Conservation (phyloP, 2,329 filamentous ascomycete genomes). For the Epichloe sp. region DNA sequence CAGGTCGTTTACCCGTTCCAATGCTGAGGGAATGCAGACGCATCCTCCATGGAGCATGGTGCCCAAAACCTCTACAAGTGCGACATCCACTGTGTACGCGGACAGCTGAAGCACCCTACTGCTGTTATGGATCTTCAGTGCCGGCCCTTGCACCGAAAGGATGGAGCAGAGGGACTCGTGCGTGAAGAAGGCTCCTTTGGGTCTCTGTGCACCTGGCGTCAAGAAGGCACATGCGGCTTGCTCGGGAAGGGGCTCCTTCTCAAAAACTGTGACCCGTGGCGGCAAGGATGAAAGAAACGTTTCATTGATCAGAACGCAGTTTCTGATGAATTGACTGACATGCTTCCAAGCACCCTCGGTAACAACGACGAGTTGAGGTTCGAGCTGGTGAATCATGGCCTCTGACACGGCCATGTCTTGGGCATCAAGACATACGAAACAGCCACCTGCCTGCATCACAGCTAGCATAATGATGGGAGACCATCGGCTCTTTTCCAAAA, state of each 20-base stretch:
- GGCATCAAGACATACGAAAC: constrained; percentile 36
- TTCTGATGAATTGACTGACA: constrained; percentile 26
- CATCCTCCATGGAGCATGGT: constrained; percentile 43
- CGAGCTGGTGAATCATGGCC: constrained; percentile 29
- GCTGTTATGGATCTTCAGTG: constrained; percentile 32
- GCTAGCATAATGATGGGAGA: constrained; percentile 59
- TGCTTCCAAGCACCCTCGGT: constrained; percentile 28
- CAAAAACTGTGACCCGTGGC: constrained; percentile 16
- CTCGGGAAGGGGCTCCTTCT: constrained; percentile 24
- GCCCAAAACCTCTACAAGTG: constrained; percentile 37
- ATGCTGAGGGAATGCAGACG: constrained; percentile 41
- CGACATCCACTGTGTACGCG: constrained; percentile 39
- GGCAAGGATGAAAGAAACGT: constrained; percentile 24
- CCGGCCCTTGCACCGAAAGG: constrained; percentile 35
- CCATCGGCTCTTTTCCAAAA: constrained; percentile 56
- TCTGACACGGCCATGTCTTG: constrained; percentile 28
- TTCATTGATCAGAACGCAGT: constrained; percentile 29
- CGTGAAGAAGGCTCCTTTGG: constrained; percentile 49
- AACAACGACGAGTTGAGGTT: constrained; percentile 29
- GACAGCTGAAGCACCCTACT: constrained; percentile 46
- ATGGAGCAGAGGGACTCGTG: constrained; percentile 45
- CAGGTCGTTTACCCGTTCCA: constrained; percentile 36
- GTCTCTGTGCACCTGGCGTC: constrained; percentile 34
- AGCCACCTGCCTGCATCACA: constrained; percentile 44
- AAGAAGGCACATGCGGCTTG: constrained; percentile 49